Conservation (phyloP, 495 filamentous ascomycete species). For the Echria macrotheca region DNA sequence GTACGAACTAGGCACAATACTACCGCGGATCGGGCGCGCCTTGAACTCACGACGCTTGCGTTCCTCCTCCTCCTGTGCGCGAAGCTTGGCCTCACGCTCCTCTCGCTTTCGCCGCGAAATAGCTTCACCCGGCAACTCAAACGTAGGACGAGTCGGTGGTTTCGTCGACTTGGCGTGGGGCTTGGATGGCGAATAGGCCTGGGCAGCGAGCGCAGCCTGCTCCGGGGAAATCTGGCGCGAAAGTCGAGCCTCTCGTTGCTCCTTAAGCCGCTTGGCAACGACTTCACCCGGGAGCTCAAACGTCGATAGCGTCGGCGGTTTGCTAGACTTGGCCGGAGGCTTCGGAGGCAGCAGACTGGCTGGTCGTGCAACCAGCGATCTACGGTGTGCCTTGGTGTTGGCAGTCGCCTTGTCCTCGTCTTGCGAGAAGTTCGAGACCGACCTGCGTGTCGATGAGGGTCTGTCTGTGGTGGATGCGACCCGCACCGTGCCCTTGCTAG, state of each 20-base stretch:
- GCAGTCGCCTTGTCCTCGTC: slow-evolving; percentile 24
- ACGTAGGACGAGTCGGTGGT: slow-evolving; percentile 55
- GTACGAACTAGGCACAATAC: slow-evolving; percentile 27
- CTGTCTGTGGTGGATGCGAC: slow-evolving; percentile 21
- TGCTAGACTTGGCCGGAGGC: slow-evolving; percentile 48
- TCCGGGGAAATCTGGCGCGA: slow-evolving; percentile 31
- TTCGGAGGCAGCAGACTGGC: slow-evolving; percentile 43
- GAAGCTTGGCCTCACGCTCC: slow-evolving; percentile 58
- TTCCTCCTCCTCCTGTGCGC: slow-evolving; percentile 55
- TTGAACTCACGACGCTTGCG: slow-evolving; percentile 57
- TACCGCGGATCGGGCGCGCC: slow-evolving; percentile 52
- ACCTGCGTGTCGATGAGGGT: slow-evolving; percentile 28
- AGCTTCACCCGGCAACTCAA: slow-evolving; percentile 69
- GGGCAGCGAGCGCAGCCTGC: slow-evolving; percentile 23
- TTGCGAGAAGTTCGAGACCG: slow-evolving; percentile 28
- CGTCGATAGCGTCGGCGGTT: slow-evolving; percentile 56
- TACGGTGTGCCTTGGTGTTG: slow-evolving; percentile 17
- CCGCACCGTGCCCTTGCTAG: slow-evolving; percentile 20
- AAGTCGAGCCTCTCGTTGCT: slow-evolving; percentile 45
- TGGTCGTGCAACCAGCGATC: slow-evolving; percentile 27
- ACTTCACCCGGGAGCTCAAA: slow-evolving; percentile 71
- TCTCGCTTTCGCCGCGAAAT: slow-evolving; percentile 64
- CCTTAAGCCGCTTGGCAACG: slow-evolving; percentile 55
- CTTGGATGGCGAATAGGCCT: slow-evolving; percentile 30
- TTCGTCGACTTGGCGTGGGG: slow-evolving; percentile 53